These are phyloP conservation scores for Aspergillus sojae DNA, from an alignment of 2,329 filamentous ascomycete genomes.

Conservation along the genomic window DNA sequence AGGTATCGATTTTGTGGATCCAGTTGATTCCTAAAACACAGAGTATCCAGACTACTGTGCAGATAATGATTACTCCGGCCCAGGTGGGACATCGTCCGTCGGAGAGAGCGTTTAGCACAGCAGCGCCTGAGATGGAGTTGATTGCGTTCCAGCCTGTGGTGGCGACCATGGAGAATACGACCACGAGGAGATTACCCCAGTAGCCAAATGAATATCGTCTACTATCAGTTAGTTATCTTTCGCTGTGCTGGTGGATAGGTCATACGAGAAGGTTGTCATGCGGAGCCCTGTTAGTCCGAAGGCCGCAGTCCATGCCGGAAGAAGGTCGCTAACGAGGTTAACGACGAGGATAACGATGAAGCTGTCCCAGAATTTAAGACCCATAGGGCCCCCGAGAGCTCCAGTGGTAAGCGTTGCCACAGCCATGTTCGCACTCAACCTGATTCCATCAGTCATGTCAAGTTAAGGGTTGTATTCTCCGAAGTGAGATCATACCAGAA, in stretches of 20 bases:
- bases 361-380: conserved; percentile 41
- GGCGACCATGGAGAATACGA: conserved; percentile 41
- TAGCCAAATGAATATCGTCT: conserved; percentile 44
- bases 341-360: conserved; percentile 40
- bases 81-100: conserved; percentile 40
- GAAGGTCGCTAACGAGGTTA: conserved; percentile 35
- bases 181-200: conserved; percentile 41
- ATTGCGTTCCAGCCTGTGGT: conserved; percentile 45
- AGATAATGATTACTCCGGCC: conserved; percentile 43
- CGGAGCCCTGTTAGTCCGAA: conserved; percentile 40
- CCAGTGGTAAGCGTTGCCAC: conserved; percentile 40
- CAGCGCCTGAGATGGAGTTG: conserved; percentile 42
- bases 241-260: neutral
- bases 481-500: conserved; percentile 14
- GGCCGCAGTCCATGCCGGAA: conserved; percentile 31
- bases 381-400: conserved; percentile 34
- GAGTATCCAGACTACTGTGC: conserved; percentile 40
- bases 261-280: conserved; percentile 39
- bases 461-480: conserved; percentile 1
- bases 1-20: conserved; percentile 42
- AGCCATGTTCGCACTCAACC: conserved; percentile 43
- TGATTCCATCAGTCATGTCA: conserved; percentile 9
- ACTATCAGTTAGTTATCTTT: neutral
- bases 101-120: conserved; percentile 38
- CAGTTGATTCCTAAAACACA: conserved; percentile 41